Base-by-base conservation (phyloP, 2,329 filamentous ascomycete species). In the Ceratocystis colombiana region DNA sequence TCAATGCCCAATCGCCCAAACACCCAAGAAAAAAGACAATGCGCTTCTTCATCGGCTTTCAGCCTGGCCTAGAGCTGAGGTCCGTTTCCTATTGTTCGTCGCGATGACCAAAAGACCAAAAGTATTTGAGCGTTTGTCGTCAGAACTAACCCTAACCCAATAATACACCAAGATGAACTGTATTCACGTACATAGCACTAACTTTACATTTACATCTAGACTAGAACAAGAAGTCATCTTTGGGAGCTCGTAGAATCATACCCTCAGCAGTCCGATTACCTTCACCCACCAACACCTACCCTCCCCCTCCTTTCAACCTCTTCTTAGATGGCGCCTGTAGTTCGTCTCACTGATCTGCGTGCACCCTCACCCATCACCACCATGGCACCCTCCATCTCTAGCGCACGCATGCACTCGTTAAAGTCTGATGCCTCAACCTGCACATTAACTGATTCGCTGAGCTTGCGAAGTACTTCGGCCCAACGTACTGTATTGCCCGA, bases 351-450 rank as follows among this genome's bases (percentile, higher is more conserved):
- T 70, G 78, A 89, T 77, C 87, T 89, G 76, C 93, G 85, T 20
- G 88, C 82, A 3, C 94, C 94, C 71, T 97, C 93, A 0, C 94
- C 94, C 44, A 82, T 80, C 20, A 97, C 80, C 76, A 88, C 88
- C 67, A 96, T 81, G 41, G 84, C 78, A 0, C 92, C 94, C 77
- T 97, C 94, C 69, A 88, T 84, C 79, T 99, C 93, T 68, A 97
- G 77, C 10, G 82, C 79, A 69, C 88, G 81, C 74, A 97, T 83
- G 12, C 86, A 88, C 75, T 96, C 92, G 12, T 84, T 83, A 74
- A 99, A 94, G 74, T 97, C 93, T 8, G 80, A 77, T 48, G 84
- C 81, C 72, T 96, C 93, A 8, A 97, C 80, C 10, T 84, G 80
- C 67, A 88, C 79, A 72, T 84, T 86, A 61, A 83, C 84, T 70